Base-by-base conservation (phyloP, 805 yeast species). In the Wickerhamia fluorescens region DNA sequence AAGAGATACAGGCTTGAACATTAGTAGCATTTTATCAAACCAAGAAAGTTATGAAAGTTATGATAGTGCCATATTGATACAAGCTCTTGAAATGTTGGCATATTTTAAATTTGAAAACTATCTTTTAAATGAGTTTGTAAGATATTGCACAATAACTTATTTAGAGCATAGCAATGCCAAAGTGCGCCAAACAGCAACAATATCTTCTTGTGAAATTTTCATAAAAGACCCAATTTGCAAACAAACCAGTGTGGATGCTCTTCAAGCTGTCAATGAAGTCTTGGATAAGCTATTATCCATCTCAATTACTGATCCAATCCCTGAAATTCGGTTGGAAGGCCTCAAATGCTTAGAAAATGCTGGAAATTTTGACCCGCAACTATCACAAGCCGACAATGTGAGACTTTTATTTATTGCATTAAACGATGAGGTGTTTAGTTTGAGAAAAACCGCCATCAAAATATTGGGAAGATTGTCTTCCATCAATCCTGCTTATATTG, bases 401-500 rank as follows among this genome's bases (percentile, higher is more conserved):
- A 68, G 85, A 31, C 56, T 88, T 9, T 61, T 92, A 14, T 85
- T 89, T 45, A 83, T 88, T 64, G 89, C 96, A 0, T 60, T 89
- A 33, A 84, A 92, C 48, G 99, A 92, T 56, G 97, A 89, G 53
- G 73, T 72, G 2, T 92, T 92, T 48, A 76, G 75, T 7, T 81
- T 92, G 7, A 71, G 95, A 31, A 76, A 82, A 43, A 81, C 75
- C 10, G 81, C 95, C 0, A 73, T 89, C 19, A 68, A 68, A 28
- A 70, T 88, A 7, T 73, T 92, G 34, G 97, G 98, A 3, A 68
- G 96, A 32, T 57, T 92, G 11, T 80, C 95, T 0, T 58, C 74
- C 2, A 79, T 86, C 23, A 92, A 92, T 45, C 97, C 99, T 0
- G 96, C 98, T 0, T 89, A 86, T 53, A 84, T 92, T 38, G 87